phyloP scores from a whole-genome alignment of 2,329 filamentous ascomycete genomes.

The Colletotrichum costaricense region DNA sequence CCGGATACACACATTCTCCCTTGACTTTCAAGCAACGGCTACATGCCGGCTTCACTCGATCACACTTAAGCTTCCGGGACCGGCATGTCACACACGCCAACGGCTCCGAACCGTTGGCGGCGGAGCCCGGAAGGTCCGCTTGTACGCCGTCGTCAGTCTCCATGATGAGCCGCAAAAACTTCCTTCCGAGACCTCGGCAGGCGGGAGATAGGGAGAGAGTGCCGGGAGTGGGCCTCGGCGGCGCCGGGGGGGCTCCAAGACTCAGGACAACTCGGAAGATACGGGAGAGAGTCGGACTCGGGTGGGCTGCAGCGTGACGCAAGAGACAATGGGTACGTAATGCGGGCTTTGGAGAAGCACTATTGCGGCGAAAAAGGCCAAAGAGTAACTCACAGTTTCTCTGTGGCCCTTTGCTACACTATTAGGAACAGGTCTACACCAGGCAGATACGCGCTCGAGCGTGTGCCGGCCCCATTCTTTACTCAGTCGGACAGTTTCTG shows the following conservation, averaged over 20 bases:
- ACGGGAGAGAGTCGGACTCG: neutral
- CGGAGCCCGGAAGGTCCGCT: slow-evolving; percentile 24
- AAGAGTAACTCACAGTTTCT: neutral
- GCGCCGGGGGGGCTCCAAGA: neutral
- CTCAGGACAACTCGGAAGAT: slow-evolving; percentile 1
- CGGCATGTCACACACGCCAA: slow-evolving; percentile 88
- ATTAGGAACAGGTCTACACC: neutral
- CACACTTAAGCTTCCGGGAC: slow-evolving; percentile 87
- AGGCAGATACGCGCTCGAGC: slow-evolving; percentile 6
- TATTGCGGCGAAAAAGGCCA: neutral
- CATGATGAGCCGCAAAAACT: slow-evolving; percentile 32
- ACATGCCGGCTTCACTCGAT: slow-evolving; percentile 82
- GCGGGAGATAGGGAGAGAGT: neutral
- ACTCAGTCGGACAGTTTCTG: slow-evolving; percentile 39
- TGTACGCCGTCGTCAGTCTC: slow-evolving; percentile 33
- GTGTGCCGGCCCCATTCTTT: neutral
- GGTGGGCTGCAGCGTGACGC: neutral
- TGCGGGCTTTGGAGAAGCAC: neutral
- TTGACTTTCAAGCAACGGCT: slow-evolving; percentile 80
- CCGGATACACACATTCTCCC: slow-evolving; percentile 87
- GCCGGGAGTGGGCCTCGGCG: slow-evolving; percentile 23
- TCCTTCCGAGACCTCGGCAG: slow-evolving; percentile 6
- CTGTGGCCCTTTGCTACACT: neutral
- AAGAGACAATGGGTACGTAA: slow-evolving; percentile 12
- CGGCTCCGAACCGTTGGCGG: slow-evolving; percentile 46